Conservation (phyloP, 2,329 filamentous ascomycete species). For the Leptosphaerulina australis region DNA sequence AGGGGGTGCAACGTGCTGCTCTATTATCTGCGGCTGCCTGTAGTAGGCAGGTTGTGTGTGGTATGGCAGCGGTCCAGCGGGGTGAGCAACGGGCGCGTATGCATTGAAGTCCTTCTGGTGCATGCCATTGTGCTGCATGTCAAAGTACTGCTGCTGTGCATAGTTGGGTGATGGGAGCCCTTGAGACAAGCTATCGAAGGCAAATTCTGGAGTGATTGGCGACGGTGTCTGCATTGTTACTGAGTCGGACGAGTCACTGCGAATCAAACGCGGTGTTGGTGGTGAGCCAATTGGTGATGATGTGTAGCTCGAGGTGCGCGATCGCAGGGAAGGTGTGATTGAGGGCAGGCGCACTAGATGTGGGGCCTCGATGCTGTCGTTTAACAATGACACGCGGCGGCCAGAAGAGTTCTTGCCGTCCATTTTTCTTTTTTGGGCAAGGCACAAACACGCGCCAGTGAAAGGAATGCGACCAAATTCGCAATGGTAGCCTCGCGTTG, state of each 20-base stretch:
- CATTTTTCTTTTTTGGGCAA: constrained; percentile 48
- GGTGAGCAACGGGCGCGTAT: constrained; percentile 38
- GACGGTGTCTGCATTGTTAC: constrained; percentile 52
- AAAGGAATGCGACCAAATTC: constrained; percentile 35
- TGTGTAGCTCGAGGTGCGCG: constrained; percentile 52
- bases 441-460: constrained; percentile 39
- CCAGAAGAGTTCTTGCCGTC: constrained; percentile 59
- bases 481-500: constrained; percentile 16
- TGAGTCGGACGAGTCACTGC: constrained; percentile 56
- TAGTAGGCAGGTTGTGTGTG: constrained; percentile 28
- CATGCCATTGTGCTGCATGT: constrained; percentile 10
- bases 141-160: constrained; percentile 37
- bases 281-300: constrained; percentile 56
- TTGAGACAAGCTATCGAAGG: constrained; percentile 32
- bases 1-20: constrained; percentile 42
- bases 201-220: constrained; percentile 54
- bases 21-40: constrained; percentile 21
- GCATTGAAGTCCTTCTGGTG: constrained; percentile 27
- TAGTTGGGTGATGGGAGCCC: constrained; percentile 38
- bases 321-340: constrained; percentile 46
- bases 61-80: constrained; percentile 31
- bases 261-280: constrained; percentile 54
- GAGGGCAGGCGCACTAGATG: constrained; percentile 45
- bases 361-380: constrained; percentile 51
- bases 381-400: constrained; percentile 58